These are phyloP conservation scores for Poterioochromonas sp. DNA, from an alignment of 352 stramenopile genomes.

Conservation along the genomic window DNA sequence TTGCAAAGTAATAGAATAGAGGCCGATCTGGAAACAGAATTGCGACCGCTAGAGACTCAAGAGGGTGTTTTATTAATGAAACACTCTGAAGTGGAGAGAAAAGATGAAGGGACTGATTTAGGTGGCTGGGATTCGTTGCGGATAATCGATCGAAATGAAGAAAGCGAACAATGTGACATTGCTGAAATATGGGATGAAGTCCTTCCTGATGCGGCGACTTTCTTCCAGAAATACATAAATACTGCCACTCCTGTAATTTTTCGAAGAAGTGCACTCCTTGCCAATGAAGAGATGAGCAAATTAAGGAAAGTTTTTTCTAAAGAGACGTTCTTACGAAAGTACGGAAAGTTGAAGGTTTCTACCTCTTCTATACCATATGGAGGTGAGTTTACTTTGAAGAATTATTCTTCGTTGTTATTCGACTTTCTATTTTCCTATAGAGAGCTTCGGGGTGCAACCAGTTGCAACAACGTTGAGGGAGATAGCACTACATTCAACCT, in stretches of 20 bases:
- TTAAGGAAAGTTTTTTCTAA: not conserved
- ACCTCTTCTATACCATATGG: not conserved
- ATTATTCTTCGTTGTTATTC: not conserved
- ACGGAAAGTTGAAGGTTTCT: not conserved
- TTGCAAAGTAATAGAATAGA: too few relatives aligned
- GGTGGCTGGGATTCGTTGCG: too few relatives aligned
- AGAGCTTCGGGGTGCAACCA: not conserved
- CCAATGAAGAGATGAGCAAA: not conserved
- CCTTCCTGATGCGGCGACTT: not conserved
- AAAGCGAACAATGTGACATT: too few relatives aligned
- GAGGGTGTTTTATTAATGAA: too few relatives aligned
- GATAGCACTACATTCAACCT: not conserved
- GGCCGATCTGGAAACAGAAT: too few relatives aligned
- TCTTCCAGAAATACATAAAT: constrained; percentile 16
- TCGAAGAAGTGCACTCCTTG: not conserved
- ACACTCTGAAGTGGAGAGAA: too few relatives aligned
- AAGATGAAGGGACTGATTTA: too few relatives aligned
- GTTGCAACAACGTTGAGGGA: not conserved
- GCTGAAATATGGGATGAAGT: too few relatives aligned
- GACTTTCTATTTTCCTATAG: not conserved
- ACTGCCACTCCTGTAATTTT: not conserved
- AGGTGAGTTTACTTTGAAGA: not conserved
- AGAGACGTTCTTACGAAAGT: not conserved
- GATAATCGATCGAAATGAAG: too few relatives aligned
- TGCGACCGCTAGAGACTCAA: too few relatives aligned